Evolutionary conservation across 2,329 filamentous ascomycete species (phyloP).

Genomic region (Colletotrichum sp.): DNA sequence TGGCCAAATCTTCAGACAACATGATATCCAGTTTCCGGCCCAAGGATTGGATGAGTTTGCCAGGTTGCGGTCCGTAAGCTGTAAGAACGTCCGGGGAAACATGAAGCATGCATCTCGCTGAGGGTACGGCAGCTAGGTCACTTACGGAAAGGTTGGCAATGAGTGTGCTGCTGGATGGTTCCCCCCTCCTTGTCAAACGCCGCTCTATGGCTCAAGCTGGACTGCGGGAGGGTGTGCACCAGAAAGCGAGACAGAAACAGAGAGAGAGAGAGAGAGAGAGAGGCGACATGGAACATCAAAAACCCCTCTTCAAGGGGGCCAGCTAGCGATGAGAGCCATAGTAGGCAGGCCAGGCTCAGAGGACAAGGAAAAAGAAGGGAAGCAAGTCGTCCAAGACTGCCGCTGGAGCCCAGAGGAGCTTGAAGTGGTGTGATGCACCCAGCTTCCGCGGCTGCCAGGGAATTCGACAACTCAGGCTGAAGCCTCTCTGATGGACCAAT

Average conservation of each 20-base stretch:
- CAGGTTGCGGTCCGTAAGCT: not conserved
- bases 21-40: not conserved
- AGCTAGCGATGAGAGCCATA: not conserved
- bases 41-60: not conserved
- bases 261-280: not conserved
- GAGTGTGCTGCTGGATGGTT: not conserved
- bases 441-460: not conserved
- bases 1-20: not conserved
- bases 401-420: not conserved
- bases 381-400: not conserved
- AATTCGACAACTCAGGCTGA: not conserved
- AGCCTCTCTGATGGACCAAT: not conserved
- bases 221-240: conserved; percentile 2
- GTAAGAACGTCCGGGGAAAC: not conserved
- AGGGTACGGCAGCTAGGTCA: not conserved
- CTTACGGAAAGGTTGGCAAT: not conserved
- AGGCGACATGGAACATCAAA: not conserved
- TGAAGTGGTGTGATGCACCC: not conserved
- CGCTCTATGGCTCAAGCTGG: not conserved
- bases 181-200: not conserved
- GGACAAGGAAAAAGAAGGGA: not conserved
- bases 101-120: not conserved
- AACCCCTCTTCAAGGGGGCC: not conserved
- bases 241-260: not conserved
- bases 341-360: not conserved